Conservation (phyloP, 1,139 yeast species). For the Debaryomyces sp. region DNA sequence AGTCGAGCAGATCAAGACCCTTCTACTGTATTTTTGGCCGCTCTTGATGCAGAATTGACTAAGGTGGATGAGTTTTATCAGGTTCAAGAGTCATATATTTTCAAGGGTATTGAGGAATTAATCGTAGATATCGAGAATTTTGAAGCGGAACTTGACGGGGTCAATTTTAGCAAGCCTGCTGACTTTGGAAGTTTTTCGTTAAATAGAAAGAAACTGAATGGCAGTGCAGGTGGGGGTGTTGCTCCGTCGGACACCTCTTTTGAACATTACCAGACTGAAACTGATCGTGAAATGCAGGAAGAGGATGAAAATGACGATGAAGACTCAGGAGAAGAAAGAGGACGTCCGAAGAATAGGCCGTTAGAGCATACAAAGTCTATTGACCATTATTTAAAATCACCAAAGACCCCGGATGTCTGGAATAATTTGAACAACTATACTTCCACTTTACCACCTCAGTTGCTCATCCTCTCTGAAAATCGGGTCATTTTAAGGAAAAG, state of each 20-base stretch:
- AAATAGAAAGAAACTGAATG: constrained; percentile 13
- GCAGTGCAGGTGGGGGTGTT: constrained; percentile 13
- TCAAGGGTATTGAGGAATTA: constrained; percentile 51
- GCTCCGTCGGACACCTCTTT: constrained; percentile 21
- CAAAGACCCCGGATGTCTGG: constrained; percentile 43
- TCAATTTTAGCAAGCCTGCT: background rate
- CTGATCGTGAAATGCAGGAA: constrained; percentile 35
- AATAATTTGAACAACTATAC: constrained; percentile 25
- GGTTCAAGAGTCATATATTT: constrained; percentile 52
- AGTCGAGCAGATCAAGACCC: constrained; percentile 24
- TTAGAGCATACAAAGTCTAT: constrained; percentile 34
- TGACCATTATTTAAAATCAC: constrained; percentile 42
- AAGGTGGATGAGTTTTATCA: constrained; percentile 65
- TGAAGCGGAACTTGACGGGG: constrained; percentile 33
- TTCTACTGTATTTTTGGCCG: constrained; percentile 48
- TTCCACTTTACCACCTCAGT: constrained; percentile 40
- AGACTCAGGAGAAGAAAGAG: constrained; percentile 12
- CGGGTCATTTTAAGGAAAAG: constrained; percentile 59
- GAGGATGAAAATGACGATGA: constrained; percentile 15
- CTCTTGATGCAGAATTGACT: constrained; percentile 55
- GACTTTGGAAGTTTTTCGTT: constrained; percentile 6
- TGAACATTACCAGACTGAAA: constrained; percentile 23
- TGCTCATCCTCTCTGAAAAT: constrained; percentile 42
- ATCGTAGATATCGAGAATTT: constrained; percentile 52
- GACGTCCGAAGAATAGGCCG: constrained; percentile 6